Percentiles rank a stretch among this genome's conserved stretches.
phyloP scores from a whole-genome alignment of 768 basidiomycete genomes.

The Tricholoma flavovirens region DNA sequence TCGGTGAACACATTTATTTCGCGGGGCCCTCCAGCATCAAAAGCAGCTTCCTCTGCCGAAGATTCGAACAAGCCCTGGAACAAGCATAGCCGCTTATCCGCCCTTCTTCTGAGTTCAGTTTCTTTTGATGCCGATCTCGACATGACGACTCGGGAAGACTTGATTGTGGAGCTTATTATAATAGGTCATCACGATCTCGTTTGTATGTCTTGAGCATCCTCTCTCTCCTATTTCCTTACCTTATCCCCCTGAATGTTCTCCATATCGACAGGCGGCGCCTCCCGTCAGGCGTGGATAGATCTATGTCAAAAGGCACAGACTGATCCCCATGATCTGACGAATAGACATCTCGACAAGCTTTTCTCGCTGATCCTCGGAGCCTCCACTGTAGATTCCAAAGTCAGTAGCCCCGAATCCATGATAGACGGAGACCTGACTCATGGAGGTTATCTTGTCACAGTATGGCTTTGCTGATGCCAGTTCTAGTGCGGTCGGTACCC shows the following conservation, averaged over 20 bases:
- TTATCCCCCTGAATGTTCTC: background rate
- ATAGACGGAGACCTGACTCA: background rate
- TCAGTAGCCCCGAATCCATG: conserved; percentile 16
- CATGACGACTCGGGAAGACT: conserved; percentile 31
- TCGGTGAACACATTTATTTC: conserved; percentile 44
- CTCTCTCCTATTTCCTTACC: background rate
- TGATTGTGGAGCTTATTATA: conserved; percentile 53
- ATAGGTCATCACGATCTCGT: conserved; percentile 68
- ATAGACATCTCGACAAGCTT: conserved; percentile 42
- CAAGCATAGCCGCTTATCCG: conserved; percentile 47
- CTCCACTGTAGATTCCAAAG: conserved; percentile 42
- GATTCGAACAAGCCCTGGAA: conserved; percentile 31
- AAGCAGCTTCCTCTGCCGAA: conserved; percentile 24
- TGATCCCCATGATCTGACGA: conserved; percentile 63
- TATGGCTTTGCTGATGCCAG: conserved; percentile 59
- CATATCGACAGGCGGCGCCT: conserved; percentile 33
- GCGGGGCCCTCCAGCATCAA: conserved; percentile 25
- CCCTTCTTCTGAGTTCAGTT: conserved; percentile 47
- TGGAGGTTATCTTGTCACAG: conserved; percentile 17
- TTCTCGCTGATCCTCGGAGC: conserved; percentile 45
- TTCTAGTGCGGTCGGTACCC: conserved; percentile 66
- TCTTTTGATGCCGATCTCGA: conserved; percentile 42
- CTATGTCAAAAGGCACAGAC: conserved; percentile 60
- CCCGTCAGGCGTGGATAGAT: conserved; percentile 76
- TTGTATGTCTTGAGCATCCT: conserved; percentile 35